Evolutionary conservation across 371 early-diverging fungal genomes (phyloP), one percentile per base, ranked within the genome.

Genomic region (Blakeslea trispora): DNA sequence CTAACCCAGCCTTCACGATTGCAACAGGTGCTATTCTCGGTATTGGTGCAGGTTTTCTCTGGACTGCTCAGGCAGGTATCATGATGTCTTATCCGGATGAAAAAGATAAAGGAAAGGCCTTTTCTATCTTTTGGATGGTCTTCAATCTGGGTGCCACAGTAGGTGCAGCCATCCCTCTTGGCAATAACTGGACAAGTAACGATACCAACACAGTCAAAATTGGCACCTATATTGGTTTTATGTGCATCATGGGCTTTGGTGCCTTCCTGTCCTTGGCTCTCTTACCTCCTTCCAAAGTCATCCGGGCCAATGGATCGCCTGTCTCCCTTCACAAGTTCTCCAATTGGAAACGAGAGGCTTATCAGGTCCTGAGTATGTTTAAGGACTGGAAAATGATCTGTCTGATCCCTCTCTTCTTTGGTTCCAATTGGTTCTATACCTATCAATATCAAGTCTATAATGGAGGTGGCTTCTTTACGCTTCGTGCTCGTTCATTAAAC

Each of bases 31-130:
- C 81, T 42, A 56, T 84, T 50, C 73, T 88, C 45, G 90, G 90
- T 75, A 55, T 81, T 35, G 79, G 85, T 63, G 68, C 69, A 45
- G 68, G 72, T 60, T 65, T 72, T 63, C 53, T 72, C 34, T 68
- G 69, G 68, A 68, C 69, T 28, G 89, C 90, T 10, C 89, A 90
- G 66, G 91, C 91, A 32, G 83, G 88, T 73, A 87, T 92, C 61
- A 87, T 90, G 83, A 81, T 89, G 70, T 85, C 90, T 39, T 91
- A 92, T 63, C 91, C 93, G 3, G 75, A 75, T 28, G 91, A 91
- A 59, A 69, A 81, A 32, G 84, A 86, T 37, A 91, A 91, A 72
- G 91, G 90, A 31, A 82, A 69, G 19, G 87, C 75, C 48, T 84
- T 87, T 40, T 80, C 83, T 18, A 73, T 81, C 7, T 88, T 88